Percentiles rank a stretch among this genome's conserved stretches.
phyloP scores from a whole-genome alignment of 441 rosid species.

The Codiaeum variegatum region DNA sequence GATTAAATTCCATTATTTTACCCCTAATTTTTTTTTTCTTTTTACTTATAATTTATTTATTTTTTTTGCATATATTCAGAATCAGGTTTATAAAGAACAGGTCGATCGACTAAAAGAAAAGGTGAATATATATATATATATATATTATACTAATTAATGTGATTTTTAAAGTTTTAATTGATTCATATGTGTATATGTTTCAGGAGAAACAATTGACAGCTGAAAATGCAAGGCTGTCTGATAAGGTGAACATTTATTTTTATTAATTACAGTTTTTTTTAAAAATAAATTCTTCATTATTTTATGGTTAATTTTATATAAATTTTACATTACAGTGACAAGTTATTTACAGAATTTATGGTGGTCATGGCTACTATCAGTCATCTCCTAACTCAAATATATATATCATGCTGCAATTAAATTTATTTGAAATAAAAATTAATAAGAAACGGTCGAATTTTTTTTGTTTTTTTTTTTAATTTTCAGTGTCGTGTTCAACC shows the following conservation, averaged over 20 bases:
- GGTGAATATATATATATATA: conserved; percentile 32
- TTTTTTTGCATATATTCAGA: conserved; percentile 20
- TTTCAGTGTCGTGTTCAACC: conserved; percentile 30
- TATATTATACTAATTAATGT: too few relatives aligned
- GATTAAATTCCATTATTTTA: background rate
- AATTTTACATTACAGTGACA: too few relatives aligned
- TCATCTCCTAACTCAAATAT: too few relatives aligned
- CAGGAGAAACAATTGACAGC: conserved; percentile 63
- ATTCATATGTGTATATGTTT: conserved; percentile 19
- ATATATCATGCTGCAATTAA: too few relatives aligned
- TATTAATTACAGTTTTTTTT: background rate
- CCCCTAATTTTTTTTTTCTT: background rate
- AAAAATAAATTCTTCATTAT: background rate
- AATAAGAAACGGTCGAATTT: background rate
- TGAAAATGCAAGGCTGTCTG: conserved; percentile 59
- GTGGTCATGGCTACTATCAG: too few relatives aligned
- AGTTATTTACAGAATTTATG: too few relatives aligned
- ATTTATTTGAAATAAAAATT: background rate
- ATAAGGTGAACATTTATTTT: conserved; percentile 42
- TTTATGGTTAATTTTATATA: too few relatives aligned
- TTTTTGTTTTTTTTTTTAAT: background rate
- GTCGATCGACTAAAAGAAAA: conserved; percentile 37
- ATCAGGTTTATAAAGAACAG: conserved; percentile 44
- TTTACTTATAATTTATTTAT: background rate
- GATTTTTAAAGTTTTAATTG: too few relatives aligned